Conservation (phyloP, 2,329 filamentous ascomycete genomes). For the Fusarium marasasianum region DNA sequence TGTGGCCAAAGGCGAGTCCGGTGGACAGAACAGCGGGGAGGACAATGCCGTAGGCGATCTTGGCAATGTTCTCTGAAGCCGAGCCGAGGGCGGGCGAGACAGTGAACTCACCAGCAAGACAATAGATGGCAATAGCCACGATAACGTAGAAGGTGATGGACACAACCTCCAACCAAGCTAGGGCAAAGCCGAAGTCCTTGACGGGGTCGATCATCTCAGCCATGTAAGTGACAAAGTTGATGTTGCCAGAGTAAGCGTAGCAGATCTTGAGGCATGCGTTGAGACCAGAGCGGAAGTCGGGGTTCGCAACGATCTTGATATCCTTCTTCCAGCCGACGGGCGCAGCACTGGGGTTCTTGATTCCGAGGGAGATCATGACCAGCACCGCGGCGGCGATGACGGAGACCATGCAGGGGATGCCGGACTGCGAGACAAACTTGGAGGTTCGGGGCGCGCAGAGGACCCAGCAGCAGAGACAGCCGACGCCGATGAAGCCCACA, state of each 20-base stretch:
- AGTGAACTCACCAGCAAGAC: slow-evolving; percentile 42
- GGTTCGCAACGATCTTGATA: slow-evolving; percentile 43
- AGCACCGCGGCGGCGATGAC: slow-evolving; percentile 49
- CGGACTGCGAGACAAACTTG: slow-evolving; percentile 48
- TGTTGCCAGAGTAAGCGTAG: slow-evolving; percentile 52
- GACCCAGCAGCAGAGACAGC: slow-evolving; percentile 68
- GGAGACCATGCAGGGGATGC: slow-evolving; percentile 47
- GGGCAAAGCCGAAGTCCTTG: slow-evolving; percentile 45
- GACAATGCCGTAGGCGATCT: slow-evolving; percentile 47
- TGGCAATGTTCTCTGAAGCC: slow-evolving; percentile 34
- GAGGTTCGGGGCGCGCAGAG: slow-evolving; percentile 76
- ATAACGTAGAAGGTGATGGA: slow-evolving; percentile 41
- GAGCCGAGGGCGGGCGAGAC: slow-evolving; percentile 42
- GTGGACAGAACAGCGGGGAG: slow-evolving; percentile 45
- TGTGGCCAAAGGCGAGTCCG: slow-evolving; percentile 47
- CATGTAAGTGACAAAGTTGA: slow-evolving; percentile 50
- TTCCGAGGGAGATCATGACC: slow-evolving; percentile 50
- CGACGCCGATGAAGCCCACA: slow-evolving; percentile 70
- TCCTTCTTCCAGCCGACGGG: slow-evolving; percentile 43
- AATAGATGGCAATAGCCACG: slow-evolving; percentile 43
- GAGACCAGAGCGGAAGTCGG: slow-evolving; percentile 46
- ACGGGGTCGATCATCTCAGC: slow-evolving; percentile 49
- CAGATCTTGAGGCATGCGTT: slow-evolving; percentile 48
- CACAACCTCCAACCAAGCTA: slow-evolving; percentile 37
- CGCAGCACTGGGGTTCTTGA: slow-evolving; percentile 44